Evolutionary conservation across 345 rosid species (phyloP).

Genomic region (Boechera retrofracta): DNA sequence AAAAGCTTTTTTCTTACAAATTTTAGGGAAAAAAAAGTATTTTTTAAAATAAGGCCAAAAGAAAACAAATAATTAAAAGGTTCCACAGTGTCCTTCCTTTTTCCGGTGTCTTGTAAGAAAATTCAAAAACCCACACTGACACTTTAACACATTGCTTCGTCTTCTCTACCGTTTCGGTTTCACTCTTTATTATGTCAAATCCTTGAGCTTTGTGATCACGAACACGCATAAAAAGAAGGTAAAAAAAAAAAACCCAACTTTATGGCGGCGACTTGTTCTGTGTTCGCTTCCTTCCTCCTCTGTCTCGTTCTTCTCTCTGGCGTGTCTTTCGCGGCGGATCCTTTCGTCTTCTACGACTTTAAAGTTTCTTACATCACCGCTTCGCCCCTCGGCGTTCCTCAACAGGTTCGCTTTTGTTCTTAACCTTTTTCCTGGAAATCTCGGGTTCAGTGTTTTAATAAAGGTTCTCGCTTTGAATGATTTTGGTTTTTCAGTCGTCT

Average conservation of each 20-base stretch:
- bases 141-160: slow-evolving; percentile 23
- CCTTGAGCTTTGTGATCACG: not conserved
- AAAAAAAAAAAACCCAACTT: not conserved
- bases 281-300: slow-evolving; percentile 45
- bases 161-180: slow-evolving; percentile 37
- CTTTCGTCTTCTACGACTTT: slow-evolving; percentile 62
- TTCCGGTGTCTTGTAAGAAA: slow-evolving; percentile 14
- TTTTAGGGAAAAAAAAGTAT: not conserved
- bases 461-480: not conserved
- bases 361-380: slow-evolving; percentile 68
- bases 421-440: not conserved
- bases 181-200: slow-evolving; percentile 15
- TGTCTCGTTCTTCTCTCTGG: slow-evolving; percentile 56
- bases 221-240: not conserved
- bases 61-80: not conserved
- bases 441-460: not conserved
- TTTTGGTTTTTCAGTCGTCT: slow-evolving; percentile 11
- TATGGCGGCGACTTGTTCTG: slow-evolving; percentile 27
- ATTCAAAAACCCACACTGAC: slow-evolving; percentile 44
- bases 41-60: not conserved
- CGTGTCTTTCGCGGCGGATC: slow-evolving; percentile 69
- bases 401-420: slow-evolving; percentile 58
- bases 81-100: not conserved
- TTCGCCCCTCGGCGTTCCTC: slow-evolving; percentile 87
- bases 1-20: not conserved